phyloP scores from a whole-genome alignment of 148 eudicot genomes.

The Diospyros lotus region DNA sequence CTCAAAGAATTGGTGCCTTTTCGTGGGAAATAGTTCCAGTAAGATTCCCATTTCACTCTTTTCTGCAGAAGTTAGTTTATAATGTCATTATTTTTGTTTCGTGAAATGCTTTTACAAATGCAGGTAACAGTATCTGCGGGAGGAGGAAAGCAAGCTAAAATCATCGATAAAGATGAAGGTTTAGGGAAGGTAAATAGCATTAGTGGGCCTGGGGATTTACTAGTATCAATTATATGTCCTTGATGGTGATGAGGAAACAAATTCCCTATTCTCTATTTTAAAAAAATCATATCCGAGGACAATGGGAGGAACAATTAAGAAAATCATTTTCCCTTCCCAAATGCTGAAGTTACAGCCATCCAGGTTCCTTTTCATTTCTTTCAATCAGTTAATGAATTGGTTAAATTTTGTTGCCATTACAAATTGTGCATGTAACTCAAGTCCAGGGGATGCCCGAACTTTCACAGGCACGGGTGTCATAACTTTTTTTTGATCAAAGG shows the following conservation, averaged over 20 bases:
- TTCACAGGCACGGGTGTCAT: background rate
- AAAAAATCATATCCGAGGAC: background rate
- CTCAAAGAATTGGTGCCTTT: slow-evolving; percentile 76
- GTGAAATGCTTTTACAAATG: background rate
- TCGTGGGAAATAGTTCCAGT: slow-evolving; percentile 94
- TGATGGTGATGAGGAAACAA: background rate
- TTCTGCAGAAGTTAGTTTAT: background rate
- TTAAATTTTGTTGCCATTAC: background rate
- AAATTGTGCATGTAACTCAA: background rate
- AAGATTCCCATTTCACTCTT: slow-evolving; percentile 18
- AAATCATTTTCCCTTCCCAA: background rate
- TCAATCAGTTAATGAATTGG: background rate
- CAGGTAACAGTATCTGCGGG: slow-evolving; percentile 67
- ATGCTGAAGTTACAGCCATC: background rate
- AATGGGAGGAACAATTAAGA: background rate
- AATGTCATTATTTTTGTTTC: background rate
- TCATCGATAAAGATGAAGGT: slow-evolving; percentile 76
- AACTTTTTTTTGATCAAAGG: too few relatives aligned
- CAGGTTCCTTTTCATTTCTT: background rate
- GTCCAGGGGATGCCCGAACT: background rate
- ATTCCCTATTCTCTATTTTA: background rate
- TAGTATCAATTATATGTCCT: background rate
- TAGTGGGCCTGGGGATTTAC: background rate
- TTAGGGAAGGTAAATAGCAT: slow-evolving; percentile 50
- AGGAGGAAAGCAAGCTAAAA: slow-evolving; percentile 52